Evolutionary conservation across 306 rosid species (phyloP), one percentile per base, ranked within the genome.

Genomic region (Prunus mira): DNA sequence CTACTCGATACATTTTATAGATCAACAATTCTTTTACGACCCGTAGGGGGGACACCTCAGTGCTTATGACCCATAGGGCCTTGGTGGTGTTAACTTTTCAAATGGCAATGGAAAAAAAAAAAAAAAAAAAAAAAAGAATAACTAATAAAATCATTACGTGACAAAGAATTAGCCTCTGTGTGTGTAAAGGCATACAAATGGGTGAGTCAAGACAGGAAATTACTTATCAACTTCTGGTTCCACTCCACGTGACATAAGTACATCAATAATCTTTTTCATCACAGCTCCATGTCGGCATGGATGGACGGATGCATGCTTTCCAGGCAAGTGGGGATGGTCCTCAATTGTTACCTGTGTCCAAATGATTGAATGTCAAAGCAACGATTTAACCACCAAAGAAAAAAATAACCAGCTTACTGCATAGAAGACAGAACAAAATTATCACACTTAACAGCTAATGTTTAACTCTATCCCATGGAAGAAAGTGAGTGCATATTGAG

Each of bases 171-270:
- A 65, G 69, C 49, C 24, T 65, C 0, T 32, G 45, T 1, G 12
- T 28, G 45, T 14, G 2, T 7, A 63, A 30, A 63, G n/a, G 45
- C 45, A 28, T 63, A 63, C 13, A 63, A 63, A 67, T 15, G 34
- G 45, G 2, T 49, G 51, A 24, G 47, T 14, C 3, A 58, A 67
- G 58, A 74, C 9, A 66, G 76, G 49, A 68, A 67, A 12, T 51
- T 86, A 94, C 98, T 91, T 91, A 76, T 94, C 96, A 83, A 94
- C 98, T 90, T 94, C 97, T 30, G 98, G 98, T 83, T 94, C 98
- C 62, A 93, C 99, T 19, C 97, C 97, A 22, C 92, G 97, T 19
- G 97, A 92, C 97, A 95, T 89, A 65, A 92, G 81, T 60, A 94
- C 98, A 82, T 94, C 97, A 52, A 94, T 92, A 72, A 94, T 94